Evolutionary conservation across 495 filamentous ascomycete genomes (phyloP).

Genomic region (Tuber brumale): DNA sequence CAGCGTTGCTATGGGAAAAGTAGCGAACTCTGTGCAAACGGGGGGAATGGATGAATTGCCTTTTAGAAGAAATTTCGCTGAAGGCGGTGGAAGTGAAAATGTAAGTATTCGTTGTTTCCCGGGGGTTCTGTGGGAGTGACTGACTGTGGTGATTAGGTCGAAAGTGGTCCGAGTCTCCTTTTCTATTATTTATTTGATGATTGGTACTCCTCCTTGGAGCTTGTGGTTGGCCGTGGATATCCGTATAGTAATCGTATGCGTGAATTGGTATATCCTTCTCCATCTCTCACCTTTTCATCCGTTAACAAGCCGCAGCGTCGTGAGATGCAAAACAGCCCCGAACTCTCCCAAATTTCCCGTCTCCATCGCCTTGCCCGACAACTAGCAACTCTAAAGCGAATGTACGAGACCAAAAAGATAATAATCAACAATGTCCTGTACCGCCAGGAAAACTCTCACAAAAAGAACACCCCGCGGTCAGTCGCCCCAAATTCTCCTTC

Average conservation of each 20-base stretch:
- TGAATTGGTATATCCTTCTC: constrained; percentile 48
- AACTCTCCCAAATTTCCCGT: constrained; percentile 59
- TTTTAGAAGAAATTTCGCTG: constrained; percentile 37
- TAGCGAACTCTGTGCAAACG: constrained; percentile 13
- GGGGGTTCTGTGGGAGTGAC: constrained; percentile 41
- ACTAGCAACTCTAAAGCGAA: constrained; percentile 60
- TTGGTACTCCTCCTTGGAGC: constrained; percentile 63
- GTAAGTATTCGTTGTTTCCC: constrained; percentile 15
- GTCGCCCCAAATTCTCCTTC: neutral
- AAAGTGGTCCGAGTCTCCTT: constrained; percentile 57
- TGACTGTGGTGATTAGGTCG: constrained; percentile 32
- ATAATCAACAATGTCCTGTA: constrained; percentile 69
- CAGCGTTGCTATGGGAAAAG: constrained; percentile 12
- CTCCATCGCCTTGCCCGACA: constrained; percentile 66
- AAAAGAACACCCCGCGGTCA: constrained; percentile 9
- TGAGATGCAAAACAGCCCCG: constrained; percentile 55
- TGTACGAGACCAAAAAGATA: constrained; percentile 72
- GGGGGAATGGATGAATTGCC: constrained; percentile 40
- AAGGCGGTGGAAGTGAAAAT: constrained; percentile 36
- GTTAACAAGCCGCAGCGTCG: constrained; percentile 44
- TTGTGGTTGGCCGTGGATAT: constrained; percentile 57
- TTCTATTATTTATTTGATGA: constrained; percentile 88
- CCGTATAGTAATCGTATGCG: constrained; percentile 56
- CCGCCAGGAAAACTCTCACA: constrained; percentile 45
- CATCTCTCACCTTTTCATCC: neutral